Evolutionary conservation across 495 filamentous ascomycete genomes (phyloP).

Genomic region (Neurospora sp.): DNA sequence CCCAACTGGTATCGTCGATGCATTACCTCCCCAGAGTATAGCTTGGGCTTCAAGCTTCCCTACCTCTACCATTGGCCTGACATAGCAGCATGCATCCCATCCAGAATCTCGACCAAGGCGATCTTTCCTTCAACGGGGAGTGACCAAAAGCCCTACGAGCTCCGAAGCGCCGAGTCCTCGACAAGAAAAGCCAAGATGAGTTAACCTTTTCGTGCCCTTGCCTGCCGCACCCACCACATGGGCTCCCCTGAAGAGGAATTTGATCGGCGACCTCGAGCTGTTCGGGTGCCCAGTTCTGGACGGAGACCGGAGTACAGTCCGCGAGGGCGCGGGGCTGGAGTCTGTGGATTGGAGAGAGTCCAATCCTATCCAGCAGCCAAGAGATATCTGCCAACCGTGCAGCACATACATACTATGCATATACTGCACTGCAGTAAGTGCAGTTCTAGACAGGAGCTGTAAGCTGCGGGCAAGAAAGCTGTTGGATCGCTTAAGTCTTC

Average conservation of each 20-base stretch:
- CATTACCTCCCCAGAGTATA: neutral
- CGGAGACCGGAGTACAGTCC: neutral
- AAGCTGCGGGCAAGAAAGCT: neutral
- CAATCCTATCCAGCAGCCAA: neutral
- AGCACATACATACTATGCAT: neutral
- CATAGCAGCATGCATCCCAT: neutral
- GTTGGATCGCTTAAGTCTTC: neutral
- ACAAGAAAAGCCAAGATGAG: neutral
- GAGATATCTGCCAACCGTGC: neutral
- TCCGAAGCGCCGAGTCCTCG: neutral
- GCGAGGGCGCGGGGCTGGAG: neutral
- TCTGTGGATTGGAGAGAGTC: neutral
- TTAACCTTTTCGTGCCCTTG: neutral
- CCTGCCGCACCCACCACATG: neutral
- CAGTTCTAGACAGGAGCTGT: neutral
- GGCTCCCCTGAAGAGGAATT: neutral
- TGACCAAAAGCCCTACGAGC: neutral
- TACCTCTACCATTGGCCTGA: neutral
- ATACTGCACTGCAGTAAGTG: neutral
- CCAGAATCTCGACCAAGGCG: neutral
- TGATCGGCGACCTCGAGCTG: neutral
- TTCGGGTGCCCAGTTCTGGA: neutral
- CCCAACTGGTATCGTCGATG: too few species aligned
- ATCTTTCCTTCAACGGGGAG: neutral
- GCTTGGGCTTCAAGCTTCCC: neutral